Percentiles rank a stretch among this genome's conserved stretches.
phyloP scores from a whole-genome alignment of 306 rosid species.

The Delonix regia region DNA sequence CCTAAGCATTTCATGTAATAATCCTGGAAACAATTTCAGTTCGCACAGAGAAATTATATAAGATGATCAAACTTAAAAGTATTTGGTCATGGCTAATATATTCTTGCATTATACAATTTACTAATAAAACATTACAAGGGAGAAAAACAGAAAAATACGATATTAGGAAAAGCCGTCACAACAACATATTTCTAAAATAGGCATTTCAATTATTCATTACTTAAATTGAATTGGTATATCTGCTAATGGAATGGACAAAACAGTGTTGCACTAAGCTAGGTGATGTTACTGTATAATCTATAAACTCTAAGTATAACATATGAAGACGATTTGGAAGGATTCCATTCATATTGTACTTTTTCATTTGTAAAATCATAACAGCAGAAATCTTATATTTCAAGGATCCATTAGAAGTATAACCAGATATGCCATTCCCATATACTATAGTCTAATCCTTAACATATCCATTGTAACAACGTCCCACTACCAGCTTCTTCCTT shows the following conservation, averaged over 20 bases:
- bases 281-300: neutral
- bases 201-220: slow-evolving; percentile 19
- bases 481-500: neutral
- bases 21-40: slow-evolving; percentile 54
- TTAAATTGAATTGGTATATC: slow-evolving; percentile 3
- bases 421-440: neutral
- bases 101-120: slow-evolving; percentile 7
- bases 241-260: slow-evolving; percentile 12
- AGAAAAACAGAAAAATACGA: neutral
- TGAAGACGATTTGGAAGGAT: neutral
- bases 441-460: neutral
- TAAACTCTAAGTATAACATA: neutral
- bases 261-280: neutral
- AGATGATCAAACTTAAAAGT: slow-evolving; percentile 15
- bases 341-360: slow-evolving; percentile 6
- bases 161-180: slow-evolving; percentile 15
- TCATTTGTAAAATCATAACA: neutral
- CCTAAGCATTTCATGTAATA: slow-evolving; percentile 90
- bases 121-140: slow-evolving; percentile 2
- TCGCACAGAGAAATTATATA: slow-evolving; percentile 13
- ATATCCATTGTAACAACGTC: slow-evolving; percentile 1
- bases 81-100: slow-evolving; percentile 16
- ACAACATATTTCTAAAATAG: slow-evolving; percentile 11
- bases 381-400: neutral
- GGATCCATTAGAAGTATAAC: neutral